Percentiles rank a stretch among this genome's conserved stretches.
Conservation (phyloP, 768 basidiomycete genomes). For the Antrodiella citrinella region DNA sequence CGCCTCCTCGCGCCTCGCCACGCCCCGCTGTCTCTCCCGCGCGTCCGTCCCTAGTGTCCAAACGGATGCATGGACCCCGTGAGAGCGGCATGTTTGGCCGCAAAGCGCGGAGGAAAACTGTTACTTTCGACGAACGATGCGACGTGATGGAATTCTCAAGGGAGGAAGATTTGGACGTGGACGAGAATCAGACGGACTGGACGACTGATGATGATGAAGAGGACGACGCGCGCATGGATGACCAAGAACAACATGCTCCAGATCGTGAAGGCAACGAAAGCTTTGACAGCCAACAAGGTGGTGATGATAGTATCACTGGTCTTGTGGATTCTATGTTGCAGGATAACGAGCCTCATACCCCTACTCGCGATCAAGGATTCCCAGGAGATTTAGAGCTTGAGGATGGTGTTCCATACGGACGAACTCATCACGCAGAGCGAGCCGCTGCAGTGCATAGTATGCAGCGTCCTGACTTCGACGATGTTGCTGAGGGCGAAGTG, state of each 20-base stretch:
- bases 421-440: conserved; percentile 53
- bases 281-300: conserved; percentile 21
- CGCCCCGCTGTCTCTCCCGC: conserved; percentile 37
- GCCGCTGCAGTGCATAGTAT: conserved; percentile 34
- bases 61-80: conserved; percentile 71
- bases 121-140: conserved; percentile 71
- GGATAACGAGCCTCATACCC: conserved; percentile 33
- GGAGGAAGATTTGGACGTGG: conserved; percentile 35
- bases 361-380: conserved; percentile 25
- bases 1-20: conserved; percentile 18
- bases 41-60: conserved; percentile 62
- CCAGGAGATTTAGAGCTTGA: conserved; percentile 55
- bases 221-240: conserved; percentile 4
- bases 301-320: conserved; percentile 59
- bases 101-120: conserved; percentile 52
- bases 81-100: conserved; percentile 27
- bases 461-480: conserved; percentile 15
- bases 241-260: not conserved
- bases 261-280: conserved; percentile 7
- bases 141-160: conserved; percentile 78
- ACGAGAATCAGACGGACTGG: conserved; percentile 39
- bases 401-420: conserved; percentile 55
- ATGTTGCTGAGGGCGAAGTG: conserved; percentile 3
- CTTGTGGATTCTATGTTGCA: conserved; percentile 65
- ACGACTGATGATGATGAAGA: conserved; percentile 25